Base-by-base conservation (phyloP, 2,329 filamentous ascomycete genomes). In the Helotiales sp. region DNA sequence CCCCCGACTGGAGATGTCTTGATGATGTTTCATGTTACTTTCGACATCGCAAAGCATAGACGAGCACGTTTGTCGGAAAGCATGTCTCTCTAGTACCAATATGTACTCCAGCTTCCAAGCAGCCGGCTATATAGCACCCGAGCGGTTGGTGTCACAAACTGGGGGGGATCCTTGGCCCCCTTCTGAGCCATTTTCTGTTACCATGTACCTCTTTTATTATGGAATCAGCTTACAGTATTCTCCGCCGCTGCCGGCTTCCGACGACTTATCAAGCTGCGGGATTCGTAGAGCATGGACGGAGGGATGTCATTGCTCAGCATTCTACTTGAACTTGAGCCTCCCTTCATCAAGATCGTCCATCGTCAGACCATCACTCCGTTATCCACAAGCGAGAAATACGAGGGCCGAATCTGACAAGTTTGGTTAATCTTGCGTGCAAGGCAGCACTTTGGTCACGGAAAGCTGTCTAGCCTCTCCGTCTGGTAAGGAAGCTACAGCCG, bases 1-100 rank as follows among this genome's bases (percentile, higher is more conserved):
- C 17, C 54, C 52, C 51, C 38, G 58, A 60, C 58, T 27, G 31
- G 38, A 54, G 52, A 5, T 57, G 58, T 60, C 58, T 54, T 54
- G 27, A 46, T 36, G 31, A 24, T 54, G 58, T 60, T 60, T 60
- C 58, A 60, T 42, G 46, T 55, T 36, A 33, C 42, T 34, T 29
- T 29, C 15, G 46, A 25, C 46, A 29, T 30, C 29, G n/a, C 46
- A 29, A 48, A 48, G 25, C 25, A 29, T 29, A 17, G 29, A 48
- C 25, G 29, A 55, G 33, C 19, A 38, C 22, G 33, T 48, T 33
- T 31, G 31, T 22, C 31, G 24, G 19, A 55, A 55, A 40, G 52
- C 52, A 31, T 55, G 52, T 52, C 25, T 31, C n/a, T 15, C 15
- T 40, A 6, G n/a, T 49, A 38, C 17, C 46, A 33, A 17, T 22